Evolutionary conservation across 2,329 filamentous ascomycete genomes (phyloP).

Genomic region (Incumbomyces delicatus): DNA sequence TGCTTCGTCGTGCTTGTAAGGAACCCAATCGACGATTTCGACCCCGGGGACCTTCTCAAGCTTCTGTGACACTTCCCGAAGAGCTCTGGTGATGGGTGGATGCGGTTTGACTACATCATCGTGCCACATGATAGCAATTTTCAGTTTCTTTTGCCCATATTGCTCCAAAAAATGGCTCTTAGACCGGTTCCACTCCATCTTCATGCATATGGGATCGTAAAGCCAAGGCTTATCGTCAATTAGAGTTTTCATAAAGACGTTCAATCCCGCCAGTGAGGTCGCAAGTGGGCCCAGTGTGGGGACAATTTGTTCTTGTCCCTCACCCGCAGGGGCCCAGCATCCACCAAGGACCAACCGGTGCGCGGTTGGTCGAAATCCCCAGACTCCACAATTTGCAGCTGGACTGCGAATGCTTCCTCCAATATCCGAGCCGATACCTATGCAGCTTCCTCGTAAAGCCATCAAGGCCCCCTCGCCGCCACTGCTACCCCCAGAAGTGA

Average conservation of each 20-base stretch:
- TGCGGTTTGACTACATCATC: constrained; percentile 57
- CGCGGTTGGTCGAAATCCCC: constrained; percentile 32
- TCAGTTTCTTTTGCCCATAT: constrained; percentile 29
- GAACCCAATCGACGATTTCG: constrained; percentile 43
- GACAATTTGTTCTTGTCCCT: constrained; percentile 28
- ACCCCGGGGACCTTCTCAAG: constrained; percentile 39
- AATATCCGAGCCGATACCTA: constrained; percentile 48
- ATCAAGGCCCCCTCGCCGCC: constrained; percentile 50
- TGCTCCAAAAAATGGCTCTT: constrained; percentile 9
- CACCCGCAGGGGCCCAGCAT: constrained; percentile 4
- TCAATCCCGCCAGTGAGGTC: constrained; percentile 41
- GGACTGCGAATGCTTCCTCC: constrained; percentile 32
- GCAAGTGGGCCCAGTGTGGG: constrained; percentile 46
- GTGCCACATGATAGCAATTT: constrained; percentile 54
- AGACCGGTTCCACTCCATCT: constrained; percentile 41
- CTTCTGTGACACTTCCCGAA: constrained; percentile 37
- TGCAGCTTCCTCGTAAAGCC: constrained; percentile 41
- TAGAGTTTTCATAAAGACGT: constrained; percentile 34
- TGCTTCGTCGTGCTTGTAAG: constrained; percentile 40
- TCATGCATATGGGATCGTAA: constrained; percentile 43
- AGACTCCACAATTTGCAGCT: constrained; percentile 32
- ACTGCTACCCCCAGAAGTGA: constrained; percentile 45
- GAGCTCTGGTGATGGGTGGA: constrained; percentile 47
- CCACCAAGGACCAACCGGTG: constrained; percentile 28
- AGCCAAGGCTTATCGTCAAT: constrained; percentile 41